Conservation (phyloP, 768 basidiomycete genomes). For the Dioszegia hungarica region DNA sequence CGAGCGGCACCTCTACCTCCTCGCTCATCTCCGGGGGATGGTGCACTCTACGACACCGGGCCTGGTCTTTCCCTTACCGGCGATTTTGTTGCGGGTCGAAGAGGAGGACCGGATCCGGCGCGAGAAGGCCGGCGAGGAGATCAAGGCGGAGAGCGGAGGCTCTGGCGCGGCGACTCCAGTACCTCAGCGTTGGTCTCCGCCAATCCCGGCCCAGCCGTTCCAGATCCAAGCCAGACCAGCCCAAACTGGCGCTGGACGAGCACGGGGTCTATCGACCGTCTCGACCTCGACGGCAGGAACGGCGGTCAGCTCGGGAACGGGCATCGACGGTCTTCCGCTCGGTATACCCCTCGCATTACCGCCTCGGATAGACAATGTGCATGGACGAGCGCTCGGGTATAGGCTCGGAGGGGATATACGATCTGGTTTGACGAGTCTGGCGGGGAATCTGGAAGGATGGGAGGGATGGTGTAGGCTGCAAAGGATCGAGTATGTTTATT, state of each 20-base stretch:
- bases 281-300: not conserved
- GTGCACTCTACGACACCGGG: conserved; percentile 31
- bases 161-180: not conserved
- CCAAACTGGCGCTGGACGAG: no score
- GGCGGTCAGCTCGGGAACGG: not conserved
- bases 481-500: conserved; percentile 24
- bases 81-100: conserved; percentile 23
- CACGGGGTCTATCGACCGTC: not conserved
- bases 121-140: conserved; percentile 25
- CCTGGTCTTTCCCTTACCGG: conserved; percentile 33
- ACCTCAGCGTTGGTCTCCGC: not conserved
- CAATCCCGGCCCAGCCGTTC: not conserved
- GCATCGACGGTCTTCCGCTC: conserved; percentile 6
- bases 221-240: no score
- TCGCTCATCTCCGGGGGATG: not conserved
- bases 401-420: conserved; percentile 37
- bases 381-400: conserved; percentile 27
- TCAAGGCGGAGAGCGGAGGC: conserved; percentile 4
- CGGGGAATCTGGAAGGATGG: conserved; percentile 19
- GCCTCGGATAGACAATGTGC: not conserved
- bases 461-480: conserved; percentile 35
- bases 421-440: conserved; percentile 27
- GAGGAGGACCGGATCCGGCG: conserved; percentile 22
- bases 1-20: conserved; percentile 13
- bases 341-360: not conserved